These are phyloP conservation scores for Conidiobolus incongruus DNA, from an alignment of 371 early-diverging fungal genomes.

Conservation along the genomic window DNA sequence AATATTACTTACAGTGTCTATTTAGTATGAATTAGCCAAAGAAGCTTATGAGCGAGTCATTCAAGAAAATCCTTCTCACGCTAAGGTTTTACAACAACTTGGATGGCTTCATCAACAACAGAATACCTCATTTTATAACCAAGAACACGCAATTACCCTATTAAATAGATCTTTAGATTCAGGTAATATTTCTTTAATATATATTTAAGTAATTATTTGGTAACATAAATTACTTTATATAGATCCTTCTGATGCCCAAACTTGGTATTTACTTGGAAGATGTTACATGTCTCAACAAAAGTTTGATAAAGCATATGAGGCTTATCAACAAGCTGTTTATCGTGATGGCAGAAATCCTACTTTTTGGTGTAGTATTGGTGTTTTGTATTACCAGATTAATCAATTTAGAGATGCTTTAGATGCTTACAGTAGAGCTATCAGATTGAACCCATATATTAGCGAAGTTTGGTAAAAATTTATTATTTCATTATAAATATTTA, in stretches of 20 bases:
- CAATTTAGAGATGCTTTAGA: slow-evolving; percentile 91
- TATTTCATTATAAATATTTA: not conserved
- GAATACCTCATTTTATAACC: slow-evolving; percentile 51
- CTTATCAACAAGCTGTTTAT: slow-evolving; percentile 93
- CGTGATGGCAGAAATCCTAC: slow-evolving; percentile 86
- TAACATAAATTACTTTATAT: slow-evolving; percentile 1
- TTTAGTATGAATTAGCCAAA: slow-evolving; percentile 48
- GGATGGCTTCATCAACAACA: slow-evolving; percentile 89
- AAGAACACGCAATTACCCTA: slow-evolving; percentile 61
- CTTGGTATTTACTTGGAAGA: slow-evolving; percentile 87
- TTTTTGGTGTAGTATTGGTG: slow-evolving; percentile 98
- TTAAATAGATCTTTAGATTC: slow-evolving; percentile 64
- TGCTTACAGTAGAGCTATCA: slow-evolving; percentile 88
- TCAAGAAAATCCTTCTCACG: slow-evolving; percentile 72
- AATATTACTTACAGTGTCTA: not conserved
- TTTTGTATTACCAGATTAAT: slow-evolving; percentile 88
- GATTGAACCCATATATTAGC: slow-evolving; percentile 77
- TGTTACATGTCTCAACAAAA: slow-evolving; percentile 92
- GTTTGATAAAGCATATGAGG: slow-evolving; percentile 88
- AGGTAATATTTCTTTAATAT: slow-evolving; percentile 14
- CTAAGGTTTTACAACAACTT: slow-evolving; percentile 87
- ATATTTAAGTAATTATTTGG: not conserved
- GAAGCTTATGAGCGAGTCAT: slow-evolving; percentile 86
- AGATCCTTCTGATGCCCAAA: slow-evolving; percentile 79
- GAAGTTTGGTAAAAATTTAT: slow-evolving; percentile 85